phyloP scores from a whole-genome alignment of 176 grass and related monocot genomes.

The Oryza longistaminata region DNA sequence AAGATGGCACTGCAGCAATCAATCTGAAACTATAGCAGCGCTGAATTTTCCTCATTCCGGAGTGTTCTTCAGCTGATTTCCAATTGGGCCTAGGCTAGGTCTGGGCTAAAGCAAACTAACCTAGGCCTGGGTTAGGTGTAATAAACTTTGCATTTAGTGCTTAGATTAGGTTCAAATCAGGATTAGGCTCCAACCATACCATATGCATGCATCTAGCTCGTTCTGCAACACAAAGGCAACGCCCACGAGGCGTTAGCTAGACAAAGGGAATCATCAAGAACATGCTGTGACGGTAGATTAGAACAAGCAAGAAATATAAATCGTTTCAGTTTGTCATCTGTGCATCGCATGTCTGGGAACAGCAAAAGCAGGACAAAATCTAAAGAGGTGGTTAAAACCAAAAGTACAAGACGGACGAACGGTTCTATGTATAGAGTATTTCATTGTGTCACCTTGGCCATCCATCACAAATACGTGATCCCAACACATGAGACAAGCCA shows the following conservation, averaged over 20 bases:
- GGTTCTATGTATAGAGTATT: background rate
- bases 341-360: slow-evolving; percentile 10
- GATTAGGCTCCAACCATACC: background rate
- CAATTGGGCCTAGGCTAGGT: background rate
- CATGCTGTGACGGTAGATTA: slow-evolving; percentile 13
- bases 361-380: background rate
- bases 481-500: slow-evolving; percentile 20
- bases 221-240: background rate
- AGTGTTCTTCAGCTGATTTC: background rate
- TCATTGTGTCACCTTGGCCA: background rate
- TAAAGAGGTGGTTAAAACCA: slow-evolving; percentile 2
- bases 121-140: background rate
- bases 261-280: slow-evolving; percentile 13
- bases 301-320: slow-evolving; percentile 10
- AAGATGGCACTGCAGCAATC: background rate
- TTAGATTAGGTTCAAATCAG: slow-evolving; percentile 3
- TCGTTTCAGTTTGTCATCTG: slow-evolving; percentile 8
- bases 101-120: background rate
- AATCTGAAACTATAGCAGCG: background rate
- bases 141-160: background rate
- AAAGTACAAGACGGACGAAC: background rate
- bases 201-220: slow-evolving; percentile 5
- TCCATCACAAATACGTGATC: background rate
- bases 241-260: background rate
- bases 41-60: background rate